These are phyloP conservation scores for Paecilomyces formosus DNA, from an alignment of 2,329 filamentous ascomycete species.

Conservation along the genomic window DNA sequence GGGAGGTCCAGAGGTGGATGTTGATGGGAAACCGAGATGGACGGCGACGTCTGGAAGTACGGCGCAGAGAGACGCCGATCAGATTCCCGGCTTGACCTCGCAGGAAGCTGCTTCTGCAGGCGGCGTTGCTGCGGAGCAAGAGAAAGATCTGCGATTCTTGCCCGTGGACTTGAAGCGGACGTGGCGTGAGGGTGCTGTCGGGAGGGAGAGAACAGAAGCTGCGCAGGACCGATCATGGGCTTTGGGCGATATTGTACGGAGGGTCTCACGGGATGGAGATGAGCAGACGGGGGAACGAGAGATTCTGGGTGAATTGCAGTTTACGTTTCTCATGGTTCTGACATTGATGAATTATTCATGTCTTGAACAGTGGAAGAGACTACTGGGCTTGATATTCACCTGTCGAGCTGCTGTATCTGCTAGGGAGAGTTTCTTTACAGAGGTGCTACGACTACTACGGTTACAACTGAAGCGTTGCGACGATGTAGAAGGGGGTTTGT, in stretches of 20 bases:
- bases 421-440: slow-evolving; percentile 45
- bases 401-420: slow-evolving; percentile 45
- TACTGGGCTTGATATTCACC: slow-evolving; percentile 51
- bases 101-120: slow-evolving; percentile 9
- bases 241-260: slow-evolving; percentile 45
- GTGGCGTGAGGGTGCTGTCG: slow-evolving; percentile 55
- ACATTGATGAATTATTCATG: slow-evolving; percentile 61
- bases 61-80: slow-evolving; percentile 48
- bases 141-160: slow-evolving; percentile 47
- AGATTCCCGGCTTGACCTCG: slow-evolving; percentile 49
- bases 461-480: slow-evolving; percentile 50
- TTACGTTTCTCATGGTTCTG: slow-evolving; percentile 55
- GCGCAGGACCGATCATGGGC: slow-evolving; percentile 58
- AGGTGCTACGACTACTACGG: slow-evolving; percentile 42
- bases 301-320: slow-evolving; percentile 53
- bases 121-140: slow-evolving; percentile 24
- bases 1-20: slow-evolving; percentile 29
- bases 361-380: slow-evolving; percentile 57
- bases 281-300: slow-evolving; percentile 30
- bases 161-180: slow-evolving; percentile 55
- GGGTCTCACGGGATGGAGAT: slow-evolving; percentile 14
- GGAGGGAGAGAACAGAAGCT: slow-evolving; percentile 54
- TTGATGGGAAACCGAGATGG: slow-evolving; percentile 42
- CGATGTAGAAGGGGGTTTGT: slow-evolving; percentile 54
- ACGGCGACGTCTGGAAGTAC: slow-evolving; percentile 52